Evolutionary conservation across 2,329 filamentous ascomycete species (phyloP).

Genomic region (Penicillium hordei): DNA sequence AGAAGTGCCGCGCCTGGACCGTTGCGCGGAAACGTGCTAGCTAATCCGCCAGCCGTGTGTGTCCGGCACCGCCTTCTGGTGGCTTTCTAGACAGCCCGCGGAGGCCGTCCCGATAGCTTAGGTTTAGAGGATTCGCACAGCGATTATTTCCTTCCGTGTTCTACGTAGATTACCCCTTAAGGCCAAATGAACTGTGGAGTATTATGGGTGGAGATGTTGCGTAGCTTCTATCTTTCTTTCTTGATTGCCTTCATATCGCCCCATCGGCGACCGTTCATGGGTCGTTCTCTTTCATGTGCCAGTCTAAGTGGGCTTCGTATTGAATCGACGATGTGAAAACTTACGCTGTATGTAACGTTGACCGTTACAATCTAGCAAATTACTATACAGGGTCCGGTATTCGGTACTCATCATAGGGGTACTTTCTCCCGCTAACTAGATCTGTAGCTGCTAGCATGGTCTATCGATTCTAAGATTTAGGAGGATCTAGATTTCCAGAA

Average conservation of each 20-base stretch:
- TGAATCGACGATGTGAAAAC: background rate
- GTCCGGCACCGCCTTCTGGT: constrained; percentile 1
- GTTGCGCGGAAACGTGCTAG: constrained; percentile 17
- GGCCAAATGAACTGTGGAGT: constrained; percentile 12
- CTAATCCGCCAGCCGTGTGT: constrained; percentile 3
- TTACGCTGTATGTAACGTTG: background rate
- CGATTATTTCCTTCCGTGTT: background rate
- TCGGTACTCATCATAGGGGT: background rate
- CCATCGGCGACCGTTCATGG: constrained; percentile 2
- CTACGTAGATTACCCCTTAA: background rate
- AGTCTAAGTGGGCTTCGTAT: constrained; percentile 5
- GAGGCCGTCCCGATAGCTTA: constrained; percentile 12
- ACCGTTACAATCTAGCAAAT: constrained; percentile 1
- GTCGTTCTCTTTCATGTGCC: background rate
- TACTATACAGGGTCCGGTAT: background rate
- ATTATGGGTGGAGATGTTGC: constrained; percentile 1
- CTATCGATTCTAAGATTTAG: constrained; percentile 1
- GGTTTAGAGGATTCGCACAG: background rate
- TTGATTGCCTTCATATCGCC: constrained; percentile 1
- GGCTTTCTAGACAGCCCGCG: constrained; percentile 11
- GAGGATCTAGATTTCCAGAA: background rate
- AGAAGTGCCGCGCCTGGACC: constrained; percentile 15
- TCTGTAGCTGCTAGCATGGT: background rate
- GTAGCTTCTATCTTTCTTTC: constrained; percentile 7
- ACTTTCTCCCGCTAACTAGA: background rate